Base-by-base conservation (phyloP, 140 eudicot genomes). In the Ambrosia hybrid region DNA sequence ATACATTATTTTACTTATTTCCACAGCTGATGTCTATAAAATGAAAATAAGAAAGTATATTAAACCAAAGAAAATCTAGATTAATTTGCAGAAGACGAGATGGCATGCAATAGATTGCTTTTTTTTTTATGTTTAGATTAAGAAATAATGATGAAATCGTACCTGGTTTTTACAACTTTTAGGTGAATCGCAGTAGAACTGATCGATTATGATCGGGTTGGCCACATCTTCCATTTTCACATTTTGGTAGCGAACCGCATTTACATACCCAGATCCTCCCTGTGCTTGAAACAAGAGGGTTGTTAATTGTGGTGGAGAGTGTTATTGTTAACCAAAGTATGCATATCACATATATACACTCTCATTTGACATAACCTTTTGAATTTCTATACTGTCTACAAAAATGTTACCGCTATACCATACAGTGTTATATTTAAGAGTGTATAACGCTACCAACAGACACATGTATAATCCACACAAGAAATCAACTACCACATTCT, bases 221-320 rank as follows among this genome's bases (percentile, higher is more conserved):
- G 94, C 79, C 67, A 90, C 99, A 65, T 84, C 77, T 21, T 88
- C 87, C 96, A 90, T 90, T 79, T 73, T 83, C 81, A 94, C 97
- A 72, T 94, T 86, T 71, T 90, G 87, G 70, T 82, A 94, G 34
- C 89, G 83, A 9, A 94, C 82, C 11, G 82, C 81, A n/a, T 83
- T 88, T 57, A 93, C 99, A 77, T 90, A 86, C 52, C 99, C 99
- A 14, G 93, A 82, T 82, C 99, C 99, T 75, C 99, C 99, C 99
- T 90, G 58, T 16, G 78, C 60, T 51, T 51, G 5, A 76, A 46
- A 46, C 62, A 16, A 57, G 71, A 65, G 57, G 37, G 14, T 56
- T 56, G 58, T 43, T 75, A 17, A 30, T 49, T 21, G 39, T 26
- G 64, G 13, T 21, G 62, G 36, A 57, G 4, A 17, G 5, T 57